Conservation (phyloP, 352 stramenopile species). For the Sclerospora graminicola region DNA sequence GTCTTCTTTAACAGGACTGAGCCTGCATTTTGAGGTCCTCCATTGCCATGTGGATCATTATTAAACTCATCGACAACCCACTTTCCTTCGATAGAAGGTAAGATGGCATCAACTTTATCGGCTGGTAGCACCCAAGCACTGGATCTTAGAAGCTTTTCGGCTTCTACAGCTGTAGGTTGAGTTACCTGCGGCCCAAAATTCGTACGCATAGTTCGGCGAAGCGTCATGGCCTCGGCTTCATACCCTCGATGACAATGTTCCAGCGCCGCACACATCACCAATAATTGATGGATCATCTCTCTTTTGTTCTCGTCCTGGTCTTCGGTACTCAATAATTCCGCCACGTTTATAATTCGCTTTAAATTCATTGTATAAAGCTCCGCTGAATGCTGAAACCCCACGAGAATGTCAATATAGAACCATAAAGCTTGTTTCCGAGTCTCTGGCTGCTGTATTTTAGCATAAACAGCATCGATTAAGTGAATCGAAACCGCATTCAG, state of each 20-base stretch:
- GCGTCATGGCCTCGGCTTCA: conserved; percentile 35
- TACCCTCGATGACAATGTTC: conserved; percentile 61
- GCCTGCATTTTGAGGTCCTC: conserved; percentile 42
- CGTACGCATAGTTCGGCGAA: conserved; percentile 29
- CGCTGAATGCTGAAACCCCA: conserved; percentile 69
- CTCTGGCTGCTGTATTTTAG: conserved; percentile 18
- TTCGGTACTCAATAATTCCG: conserved; percentile 25
- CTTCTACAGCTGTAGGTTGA: conserved; percentile 29
- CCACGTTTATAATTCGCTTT: conserved; percentile 32
- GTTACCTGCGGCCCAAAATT: conserved; percentile 24
- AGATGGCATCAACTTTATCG: conserved; percentile 25
- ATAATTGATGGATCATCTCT: conserved; percentile 17
- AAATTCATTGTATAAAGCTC: conserved; percentile 40
- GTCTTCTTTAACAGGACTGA: conserved; percentile 54
- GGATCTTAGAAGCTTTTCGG: conserved; percentile 35
- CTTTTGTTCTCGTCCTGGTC: conserved; percentile 19
- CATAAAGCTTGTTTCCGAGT: conserved; percentile 20
- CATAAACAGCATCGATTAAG: conserved; percentile 32
- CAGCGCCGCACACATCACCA: conserved; percentile 38
- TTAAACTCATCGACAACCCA: conserved; percentile 72
- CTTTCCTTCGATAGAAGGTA: conserved; percentile 66
- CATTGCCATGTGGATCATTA: conserved; percentile 34
- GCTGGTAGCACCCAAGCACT: conserved; percentile 52
- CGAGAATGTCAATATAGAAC: conserved; percentile 56
- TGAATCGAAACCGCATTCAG: conserved; percentile 28